Evolutionary conservation across 2,329 filamentous ascomycete species (phyloP).

Genomic region (Trichoderma sp.): DNA sequence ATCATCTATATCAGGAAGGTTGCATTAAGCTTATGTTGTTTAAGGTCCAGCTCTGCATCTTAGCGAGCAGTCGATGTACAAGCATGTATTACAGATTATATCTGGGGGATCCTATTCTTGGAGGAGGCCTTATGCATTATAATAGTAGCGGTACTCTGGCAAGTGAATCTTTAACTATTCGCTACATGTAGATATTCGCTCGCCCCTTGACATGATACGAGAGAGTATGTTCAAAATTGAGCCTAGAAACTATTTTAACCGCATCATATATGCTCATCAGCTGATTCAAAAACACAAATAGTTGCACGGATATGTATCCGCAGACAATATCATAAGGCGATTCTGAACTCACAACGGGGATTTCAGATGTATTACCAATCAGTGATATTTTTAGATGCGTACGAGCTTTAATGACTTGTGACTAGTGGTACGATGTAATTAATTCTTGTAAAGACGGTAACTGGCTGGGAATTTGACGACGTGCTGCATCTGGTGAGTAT

Average conservation of each 20-base stretch:
- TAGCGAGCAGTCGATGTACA: not conserved
- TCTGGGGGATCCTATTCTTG: not conserved
- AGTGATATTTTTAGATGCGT: not conserved
- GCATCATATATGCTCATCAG: not conserved
- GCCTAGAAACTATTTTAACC: not conserved
- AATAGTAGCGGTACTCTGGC: not conserved
- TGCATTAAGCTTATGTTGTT: conserved; percentile 9
- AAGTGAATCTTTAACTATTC: not conserved
- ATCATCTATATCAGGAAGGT: not conserved
- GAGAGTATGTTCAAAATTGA: not conserved
- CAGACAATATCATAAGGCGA: not conserved
- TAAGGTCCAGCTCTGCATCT: not conserved
- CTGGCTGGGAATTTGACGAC: not conserved
- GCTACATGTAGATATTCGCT: not conserved
- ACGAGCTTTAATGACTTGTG: not conserved
- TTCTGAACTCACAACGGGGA: not conserved
- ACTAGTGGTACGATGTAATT: not conserved
- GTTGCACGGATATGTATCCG: not conserved
- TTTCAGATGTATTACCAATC: not conserved
- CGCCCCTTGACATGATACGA: not conserved
- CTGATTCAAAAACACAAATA: not conserved
- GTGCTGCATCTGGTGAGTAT: not conserved
- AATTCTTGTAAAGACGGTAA: not conserved
- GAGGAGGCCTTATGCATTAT: not conserved
- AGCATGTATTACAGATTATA: not conserved